phyloP scores from a whole-genome alignment of 305 asterid species.

The Rubia balearica region DNA sequence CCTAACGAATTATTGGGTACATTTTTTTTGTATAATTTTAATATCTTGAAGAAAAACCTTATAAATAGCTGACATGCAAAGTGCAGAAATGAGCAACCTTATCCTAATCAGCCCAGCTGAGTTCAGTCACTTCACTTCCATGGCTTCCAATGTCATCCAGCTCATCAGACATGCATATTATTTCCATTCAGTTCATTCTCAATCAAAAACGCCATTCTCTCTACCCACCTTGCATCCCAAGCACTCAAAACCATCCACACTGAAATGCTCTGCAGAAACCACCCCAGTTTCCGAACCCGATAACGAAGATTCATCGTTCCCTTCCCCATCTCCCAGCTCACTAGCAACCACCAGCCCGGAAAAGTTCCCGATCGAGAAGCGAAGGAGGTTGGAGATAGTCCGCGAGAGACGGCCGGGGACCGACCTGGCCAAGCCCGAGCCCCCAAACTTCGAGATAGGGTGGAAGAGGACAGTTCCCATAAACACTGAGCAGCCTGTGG shows the following conservation, averaged over 20 bases:
- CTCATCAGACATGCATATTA: constrained; percentile 31
- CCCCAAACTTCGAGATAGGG: constrained; percentile 69
- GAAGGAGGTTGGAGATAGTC: constrained; percentile 51
- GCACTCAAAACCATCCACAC: constrained; percentile 16
- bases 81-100: constrained; percentile 20
- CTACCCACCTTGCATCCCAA: constrained; percentile 20
- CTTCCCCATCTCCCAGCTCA: constrained; percentile 31
- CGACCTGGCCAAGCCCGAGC: constrained; percentile 57
- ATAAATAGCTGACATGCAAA: neutral
- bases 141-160: constrained; percentile 43
- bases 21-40: no score
- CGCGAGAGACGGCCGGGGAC: constrained; percentile 44
- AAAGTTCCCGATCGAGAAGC: constrained; percentile 62
- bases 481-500: constrained; percentile 62
- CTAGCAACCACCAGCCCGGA: constrained; percentile 50
- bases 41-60: neutral
- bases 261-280: constrained; percentile 33
- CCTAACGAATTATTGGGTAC: no score
- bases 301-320: constrained; percentile 25
- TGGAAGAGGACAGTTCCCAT: constrained; percentile 79
- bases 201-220: constrained; percentile 10
- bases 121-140: constrained; percentile 11
- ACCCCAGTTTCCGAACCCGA: constrained; percentile 28
- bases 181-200: constrained; percentile 20
- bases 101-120: constrained; percentile 20